Base-by-base conservation (phyloP, 176 grass and related monocot species). In the Raddia distichophylla region DNA sequence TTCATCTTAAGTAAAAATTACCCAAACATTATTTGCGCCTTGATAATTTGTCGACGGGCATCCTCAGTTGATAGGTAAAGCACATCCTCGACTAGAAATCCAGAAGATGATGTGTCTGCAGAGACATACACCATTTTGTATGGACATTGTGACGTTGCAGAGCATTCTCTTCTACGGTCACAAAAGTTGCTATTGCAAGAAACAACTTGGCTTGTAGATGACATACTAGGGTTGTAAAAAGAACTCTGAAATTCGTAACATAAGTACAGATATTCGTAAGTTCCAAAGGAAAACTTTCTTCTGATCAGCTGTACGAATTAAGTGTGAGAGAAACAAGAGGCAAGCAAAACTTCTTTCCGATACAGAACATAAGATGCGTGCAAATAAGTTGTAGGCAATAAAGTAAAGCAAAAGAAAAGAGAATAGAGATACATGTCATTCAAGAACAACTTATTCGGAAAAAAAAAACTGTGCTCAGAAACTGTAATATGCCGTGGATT, bases 51-150 rank as follows among this genome's bases (percentile, higher is more conserved):
- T 45, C 84, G 75, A 14, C 12, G 59, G 15, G 37, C 18, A 76
- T 84, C 89, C 34, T 97, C 89, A 6, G 91, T 90, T 67, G 79
- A 88, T 69, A 97, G 75, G 68, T 94, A 91, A 80, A 97, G 80
- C 35, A 90, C 77, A 54, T 97, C 94, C 67, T 93, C 84, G 0
- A 97, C 79, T 58, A 97, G 76, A 84, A 94, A 83, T 57, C 94
- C 94, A 69, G 94, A 91, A 64, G 94, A 94, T 52, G 94, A 91
- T 40, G 89, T 90, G 64, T 85, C 84, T 13, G 79, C 89, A 2
- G 82, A 94, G 54, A 91, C 86, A 83, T 97, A 97, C 45, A 77
- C 70, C 47, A 94, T 88, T 53, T 82, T 89, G 80, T 97, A 97
- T 57, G 94, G 89, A 75, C 91, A 97, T 16, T 78, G 78, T 16